phyloP scores from a whole-genome alignment of 139 green algal species.

The Mesostigma viride region DNA sequence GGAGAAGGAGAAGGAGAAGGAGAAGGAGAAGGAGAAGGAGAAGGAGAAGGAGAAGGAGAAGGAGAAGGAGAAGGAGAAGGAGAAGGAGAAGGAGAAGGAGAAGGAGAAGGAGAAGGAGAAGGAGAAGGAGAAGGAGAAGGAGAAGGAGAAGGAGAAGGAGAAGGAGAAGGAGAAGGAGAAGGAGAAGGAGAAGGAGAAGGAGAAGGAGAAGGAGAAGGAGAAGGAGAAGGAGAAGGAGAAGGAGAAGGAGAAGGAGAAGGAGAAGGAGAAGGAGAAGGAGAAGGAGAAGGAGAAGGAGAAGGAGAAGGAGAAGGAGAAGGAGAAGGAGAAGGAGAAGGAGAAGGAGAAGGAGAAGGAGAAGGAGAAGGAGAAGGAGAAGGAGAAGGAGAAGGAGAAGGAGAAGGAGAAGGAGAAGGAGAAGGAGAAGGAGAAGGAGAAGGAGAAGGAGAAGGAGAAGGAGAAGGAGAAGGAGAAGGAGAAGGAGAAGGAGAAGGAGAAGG shows the following conservation, averaged over 20 bases:
- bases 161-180: conserved; percentile 3
- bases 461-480: conserved; percentile 3
- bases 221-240: conserved; percentile 3
- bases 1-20: conserved; percentile 8
- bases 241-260: conserved; percentile 2
- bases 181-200: conserved; percentile 2
- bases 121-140: conserved; percentile 6
- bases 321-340: conserved; percentile 2
- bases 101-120: conserved; percentile 9
- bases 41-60: conserved; percentile 1
- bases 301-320: conserved; percentile 2
- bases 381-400: conserved; percentile 2
- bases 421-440: conserved; percentile 2
- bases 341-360: conserved; percentile 3
- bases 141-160: conserved; percentile 3
- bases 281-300: conserved; percentile 3
- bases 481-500: conserved; percentile 2
- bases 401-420: conserved; percentile 3
- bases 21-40: conserved; percentile 8
- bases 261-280: conserved; percentile 2
- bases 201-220: conserved; percentile 2
- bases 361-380: conserved; percentile 2
- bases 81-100: conserved; percentile 5
- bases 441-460: conserved; percentile 2
- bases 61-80: conserved; percentile 6